Evolutionary conservation across 352 stramenopile species (phyloP).

Genomic region (Phytophthora capsici): DNA sequence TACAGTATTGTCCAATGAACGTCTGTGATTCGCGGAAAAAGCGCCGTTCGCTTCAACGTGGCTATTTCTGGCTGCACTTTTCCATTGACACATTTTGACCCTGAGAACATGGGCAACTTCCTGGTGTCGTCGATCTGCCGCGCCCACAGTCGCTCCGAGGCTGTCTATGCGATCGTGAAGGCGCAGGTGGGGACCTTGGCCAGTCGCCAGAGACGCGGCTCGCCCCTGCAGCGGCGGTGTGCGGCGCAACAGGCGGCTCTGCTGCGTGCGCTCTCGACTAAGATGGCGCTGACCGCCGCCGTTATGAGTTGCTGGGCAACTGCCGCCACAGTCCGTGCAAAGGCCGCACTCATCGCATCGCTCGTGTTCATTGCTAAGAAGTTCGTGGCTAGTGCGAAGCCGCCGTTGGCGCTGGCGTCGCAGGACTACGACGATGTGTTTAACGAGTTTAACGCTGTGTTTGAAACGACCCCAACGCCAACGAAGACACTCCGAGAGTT

Average conservation of each 20-base stretch:
- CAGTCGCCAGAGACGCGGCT: constrained; percentile 16
- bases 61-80: constrained; percentile 29
- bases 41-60: constrained; percentile 14
- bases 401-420: constrained; percentile 10
- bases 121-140: constrained; percentile 37
- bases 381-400: constrained; percentile 22
- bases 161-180: constrained; percentile 31
- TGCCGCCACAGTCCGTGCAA: constrained; percentile 28
- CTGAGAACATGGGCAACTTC: constrained; percentile 35
- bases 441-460: constrained; percentile 42
- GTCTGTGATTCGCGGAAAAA: constrained; percentile 27
- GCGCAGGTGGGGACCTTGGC: constrained; percentile 27
- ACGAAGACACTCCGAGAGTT: constrained; percentile 28
- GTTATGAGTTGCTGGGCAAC: constrained; percentile 31
- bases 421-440: constrained; percentile 37
- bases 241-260: constrained; percentile 39
- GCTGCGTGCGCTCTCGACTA: constrained; percentile 27
- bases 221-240: constrained; percentile 32
- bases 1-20: constrained; percentile 13
- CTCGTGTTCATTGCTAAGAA: constrained; percentile 45
- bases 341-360: constrained; percentile 30
- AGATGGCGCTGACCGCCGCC: constrained; percentile 29
- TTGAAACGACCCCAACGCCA: constrained; percentile 24
- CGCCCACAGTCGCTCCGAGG: constrained; percentile 37
- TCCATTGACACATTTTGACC: constrained; percentile 18